Conservation (phyloP, 2,329 filamentous ascomycete genomes). For the Bretziella fagacearum region DNA sequence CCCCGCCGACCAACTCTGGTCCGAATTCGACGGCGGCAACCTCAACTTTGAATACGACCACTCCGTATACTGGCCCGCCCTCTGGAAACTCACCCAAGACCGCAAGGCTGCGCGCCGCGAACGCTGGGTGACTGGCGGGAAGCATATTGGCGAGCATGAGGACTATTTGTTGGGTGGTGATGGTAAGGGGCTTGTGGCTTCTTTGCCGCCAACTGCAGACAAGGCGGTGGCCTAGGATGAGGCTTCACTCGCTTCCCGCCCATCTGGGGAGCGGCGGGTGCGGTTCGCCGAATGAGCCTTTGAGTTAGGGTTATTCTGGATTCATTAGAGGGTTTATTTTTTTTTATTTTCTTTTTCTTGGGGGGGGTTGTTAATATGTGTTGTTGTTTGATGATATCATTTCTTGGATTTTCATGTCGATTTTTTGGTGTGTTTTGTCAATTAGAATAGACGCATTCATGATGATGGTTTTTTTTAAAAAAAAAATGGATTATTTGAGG, state of each 20-base stretch:
- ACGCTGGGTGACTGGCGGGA: constrained; percentile 67
- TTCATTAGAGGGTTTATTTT: neutral
- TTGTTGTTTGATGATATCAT: neutral
- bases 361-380: neutral
- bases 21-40: constrained; percentile 53
- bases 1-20: constrained; percentile 66
- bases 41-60: constrained; percentile 90
- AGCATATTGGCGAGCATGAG: constrained; percentile 72
- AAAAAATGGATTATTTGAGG: neutral
- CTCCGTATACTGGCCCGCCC: constrained; percentile 69
- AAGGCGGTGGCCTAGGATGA: constrained; percentile 16
- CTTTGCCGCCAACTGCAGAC: constrained; percentile 17
- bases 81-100: constrained; percentile 53
- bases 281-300: constrained; percentile 8
- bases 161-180: constrained; percentile 58
- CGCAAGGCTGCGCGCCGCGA: constrained; percentile 43
- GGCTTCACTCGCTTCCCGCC: constrained; percentile 5
- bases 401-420: neutral
- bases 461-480: neutral
- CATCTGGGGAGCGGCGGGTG: constrained; percentile 8
- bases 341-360: neutral
- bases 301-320: neutral
- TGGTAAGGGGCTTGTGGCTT: constrained; percentile 12
- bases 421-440: neutral
- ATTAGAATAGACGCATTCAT: neutral